Evolutionary conservation across 768 basidiomycete species (phyloP), one percentile per base, ranked within the genome.

Genomic region (Termitomyces sp.): DNA sequence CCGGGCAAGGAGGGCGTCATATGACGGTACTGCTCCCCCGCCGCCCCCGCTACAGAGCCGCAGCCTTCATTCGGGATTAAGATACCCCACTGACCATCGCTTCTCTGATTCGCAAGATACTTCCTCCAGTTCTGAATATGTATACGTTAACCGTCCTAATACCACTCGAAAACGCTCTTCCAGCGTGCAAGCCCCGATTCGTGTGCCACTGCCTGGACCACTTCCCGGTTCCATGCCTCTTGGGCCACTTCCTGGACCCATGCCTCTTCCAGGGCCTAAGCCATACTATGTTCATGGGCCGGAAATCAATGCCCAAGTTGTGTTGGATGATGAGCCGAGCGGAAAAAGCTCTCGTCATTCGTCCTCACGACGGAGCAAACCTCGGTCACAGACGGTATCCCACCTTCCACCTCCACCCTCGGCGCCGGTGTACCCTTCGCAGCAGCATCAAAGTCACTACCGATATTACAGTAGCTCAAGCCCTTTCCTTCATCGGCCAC

Each of bases 1-100:
- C 7, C 56, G 60, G 7, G 28, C 57, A 11, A 63, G 60, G 6
- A 40, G 63, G 36, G 56, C 57, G 16, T 64, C 63, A 16, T 61
- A 64, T 42, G 63, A 66, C 35, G 24, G n/a, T 39, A 44, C 20
- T 28, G 9, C 49, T 7, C n/a, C 6, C 16, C 40, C 8, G 33
- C 48, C 46, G 7, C 60, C 48, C 2, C 46, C 60, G 13, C 51
- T 45, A n/a, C 38, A 54, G 24, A 44, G n/a, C 12, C 42, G 51
- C 36, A 54, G 33, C 9, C 40, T 46, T n/a, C 45, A 60, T 39
- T 45, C 59, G 2, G 45, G 22, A 9, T 20, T 45, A 6, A 38
- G 36, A 8, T 64, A 55, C 22, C 55, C 48, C 18, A 39, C 45
- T 5, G 55, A 58, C 18, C 58, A 57, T 13, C 55, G 52, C 38